A percentile compares a stretch with the other conserved stretches of the same genome.
Evolutionary conservation across 2,329 filamentous ascomycete species (phyloP).

Genomic region (Bipolaris cookei): DNA sequence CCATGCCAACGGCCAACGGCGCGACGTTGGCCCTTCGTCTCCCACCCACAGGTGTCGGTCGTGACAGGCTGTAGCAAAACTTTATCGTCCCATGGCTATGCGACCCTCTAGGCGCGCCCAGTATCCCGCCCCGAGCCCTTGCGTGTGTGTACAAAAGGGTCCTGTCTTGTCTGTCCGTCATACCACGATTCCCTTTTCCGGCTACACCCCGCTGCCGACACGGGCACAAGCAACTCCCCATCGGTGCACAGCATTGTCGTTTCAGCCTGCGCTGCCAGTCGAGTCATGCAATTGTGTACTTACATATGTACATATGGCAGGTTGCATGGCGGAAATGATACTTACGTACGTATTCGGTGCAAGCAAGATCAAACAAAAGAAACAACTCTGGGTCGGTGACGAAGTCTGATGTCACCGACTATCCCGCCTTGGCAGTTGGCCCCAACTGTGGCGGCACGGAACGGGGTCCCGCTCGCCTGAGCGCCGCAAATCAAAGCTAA

Average conservation of each 20-base stretch:
- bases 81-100: slow-evolving; percentile 1
- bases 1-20: slow-evolving; percentile 11
- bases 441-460: slow-evolving; percentile 15
- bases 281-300: slow-evolving; percentile 1
- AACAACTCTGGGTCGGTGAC: slow-evolving; percentile 21
- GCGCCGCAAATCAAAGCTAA: slow-evolving; percentile 2
- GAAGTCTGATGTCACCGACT: slow-evolving; percentile 27
- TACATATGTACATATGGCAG: not conserved
- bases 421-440: slow-evolving; percentile 1
- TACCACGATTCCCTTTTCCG: not conserved
- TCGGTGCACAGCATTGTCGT: slow-evolving; percentile 1
- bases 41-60: slow-evolving; percentile 1
- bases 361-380: not conserved
- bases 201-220: slow-evolving; percentile 7
- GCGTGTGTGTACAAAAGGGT: not conserved
- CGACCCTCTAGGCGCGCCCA: not conserved
- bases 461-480: not conserved
- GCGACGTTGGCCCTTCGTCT: slow-evolving; percentile 18
- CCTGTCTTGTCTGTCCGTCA: not conserved
- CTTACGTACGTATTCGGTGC: not conserved
- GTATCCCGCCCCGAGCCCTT: not conserved
- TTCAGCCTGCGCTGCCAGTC: slow-evolving; percentile 1
- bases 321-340: slow-evolving; percentile 1
- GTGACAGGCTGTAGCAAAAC: slow-evolving; percentile 6
- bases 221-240: slow-evolving; percentile 8